These are phyloP conservation scores for Phytophthora cactorum DNA, from an alignment of 352 stramenopile genomes.

Conservation along the genomic window DNA sequence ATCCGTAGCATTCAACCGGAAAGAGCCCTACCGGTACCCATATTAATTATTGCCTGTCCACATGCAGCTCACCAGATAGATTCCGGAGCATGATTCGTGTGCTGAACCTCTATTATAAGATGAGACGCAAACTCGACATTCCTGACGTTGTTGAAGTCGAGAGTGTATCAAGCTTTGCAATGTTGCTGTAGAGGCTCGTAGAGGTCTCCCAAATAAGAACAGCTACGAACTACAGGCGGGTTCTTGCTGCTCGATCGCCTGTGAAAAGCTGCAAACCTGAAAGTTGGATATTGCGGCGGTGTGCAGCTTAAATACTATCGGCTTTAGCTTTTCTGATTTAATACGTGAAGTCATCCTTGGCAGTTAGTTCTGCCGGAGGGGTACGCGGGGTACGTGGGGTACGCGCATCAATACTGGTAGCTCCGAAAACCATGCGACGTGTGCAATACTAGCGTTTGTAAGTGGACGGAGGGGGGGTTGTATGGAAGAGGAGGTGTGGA, in stretches of 20 bases:
- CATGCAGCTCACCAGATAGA: neutral
- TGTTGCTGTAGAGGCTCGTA: neutral
- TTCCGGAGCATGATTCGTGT: neutral
- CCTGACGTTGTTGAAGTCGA: neutral
- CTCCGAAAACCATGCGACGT: conserved; percentile 34
- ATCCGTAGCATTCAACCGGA: neutral
- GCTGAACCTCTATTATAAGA: neutral
- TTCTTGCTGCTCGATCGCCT: neutral
- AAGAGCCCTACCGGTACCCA: neutral
- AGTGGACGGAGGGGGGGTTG: conserved; percentile 14
- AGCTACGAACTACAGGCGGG: neutral
- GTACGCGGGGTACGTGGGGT: neutral
- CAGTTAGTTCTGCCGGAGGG: no score
- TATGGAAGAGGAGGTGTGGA: neutral
- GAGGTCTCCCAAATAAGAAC: neutral
- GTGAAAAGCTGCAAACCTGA: no score
- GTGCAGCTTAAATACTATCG: neutral
- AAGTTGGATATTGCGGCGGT: no score
- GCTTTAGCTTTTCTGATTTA: neutral
- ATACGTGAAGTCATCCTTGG: no score
- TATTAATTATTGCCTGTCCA: no score
- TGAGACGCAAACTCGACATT: neutral
- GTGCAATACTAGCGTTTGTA: conserved; percentile 34
- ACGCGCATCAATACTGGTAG: neutral
- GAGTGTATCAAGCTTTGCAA: neutral